Evolutionary conservation across 2,329 filamentous ascomycete genomes (phyloP).

Genomic region (Hymenoscyphus scutula): DNA sequence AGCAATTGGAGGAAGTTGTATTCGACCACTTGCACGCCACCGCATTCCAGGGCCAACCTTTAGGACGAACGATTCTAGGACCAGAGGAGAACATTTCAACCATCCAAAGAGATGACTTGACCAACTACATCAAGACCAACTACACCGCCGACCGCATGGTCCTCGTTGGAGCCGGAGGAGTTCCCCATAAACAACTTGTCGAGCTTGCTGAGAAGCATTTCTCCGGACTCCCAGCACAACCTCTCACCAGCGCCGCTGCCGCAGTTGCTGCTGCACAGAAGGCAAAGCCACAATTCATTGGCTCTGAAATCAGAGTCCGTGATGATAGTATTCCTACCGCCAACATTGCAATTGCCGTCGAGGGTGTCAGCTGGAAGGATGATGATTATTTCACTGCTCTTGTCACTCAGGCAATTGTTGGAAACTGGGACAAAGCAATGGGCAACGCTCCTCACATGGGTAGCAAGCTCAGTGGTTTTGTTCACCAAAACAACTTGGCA

Average conservation of each 20-base stretch:
- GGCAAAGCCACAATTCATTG: conserved; percentile 90
- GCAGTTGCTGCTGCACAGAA: conserved; percentile 69
- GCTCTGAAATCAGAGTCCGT: conserved; percentile 91
- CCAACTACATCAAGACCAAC: conserved; percentile 98
- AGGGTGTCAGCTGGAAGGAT: conserved; percentile 99
- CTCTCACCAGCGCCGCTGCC: conserved; percentile 69
- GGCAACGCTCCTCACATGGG: conserved; percentile 96
- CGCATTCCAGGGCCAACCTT: conserved; percentile 92
- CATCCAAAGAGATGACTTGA: conserved; percentile 87
- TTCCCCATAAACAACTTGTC: conserved; percentile 92
- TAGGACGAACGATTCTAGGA: conserved; percentile 96
- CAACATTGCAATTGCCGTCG: conserved; percentile 96
- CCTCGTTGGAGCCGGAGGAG: conserved; percentile 88
- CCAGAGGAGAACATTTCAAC: conserved; percentile 97
- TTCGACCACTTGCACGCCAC: conserved; percentile 99
- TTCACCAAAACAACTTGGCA: conserved; percentile 91
- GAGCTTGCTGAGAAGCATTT: conserved; percentile 97
- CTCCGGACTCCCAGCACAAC: conserved; percentile 70
- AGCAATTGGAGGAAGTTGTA: conserved; percentile 98
- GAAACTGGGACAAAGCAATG: conserved; percentile 99
- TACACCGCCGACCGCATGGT: conserved; percentile 99
- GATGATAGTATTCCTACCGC: conserved; percentile 95
- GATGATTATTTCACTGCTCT: conserved; percentile 98
- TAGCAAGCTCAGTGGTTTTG: conserved; percentile 93
- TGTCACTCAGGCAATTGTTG: conserved; percentile 96